Conservation (phyloP, 140 eudicot genomes). For the Flaveria floridana region DNA sequence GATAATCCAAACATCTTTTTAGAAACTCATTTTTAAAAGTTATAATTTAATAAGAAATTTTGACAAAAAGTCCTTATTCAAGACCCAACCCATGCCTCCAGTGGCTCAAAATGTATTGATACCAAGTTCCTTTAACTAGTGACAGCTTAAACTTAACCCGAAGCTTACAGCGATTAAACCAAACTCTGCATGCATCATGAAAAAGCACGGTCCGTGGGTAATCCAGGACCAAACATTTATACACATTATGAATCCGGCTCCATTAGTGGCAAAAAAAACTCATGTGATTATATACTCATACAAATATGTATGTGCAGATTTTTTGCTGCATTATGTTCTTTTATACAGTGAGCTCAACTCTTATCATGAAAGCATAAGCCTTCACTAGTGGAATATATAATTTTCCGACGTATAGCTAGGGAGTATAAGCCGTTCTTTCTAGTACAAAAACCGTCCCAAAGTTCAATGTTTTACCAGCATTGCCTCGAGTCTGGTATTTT, state of each 20-base stretch:
- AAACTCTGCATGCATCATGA: too few relatives aligned
- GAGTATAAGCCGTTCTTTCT: conserved; percentile 14
- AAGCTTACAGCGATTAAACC: too few relatives aligned
- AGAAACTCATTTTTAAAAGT: too few relatives aligned
- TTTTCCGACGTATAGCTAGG: not conserved
- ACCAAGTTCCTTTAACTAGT: not conserved
- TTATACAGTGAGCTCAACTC: conserved; percentile 31
- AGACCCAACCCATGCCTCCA: not conserved
- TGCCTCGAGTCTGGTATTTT: conserved; percentile 60
- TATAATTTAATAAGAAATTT: too few relatives aligned
- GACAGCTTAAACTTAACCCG: too few relatives aligned
- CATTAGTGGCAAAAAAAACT: conserved; percentile 14
- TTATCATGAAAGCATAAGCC: conserved; percentile 12
- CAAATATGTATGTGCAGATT: conserved; percentile 23
- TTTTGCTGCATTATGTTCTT: conserved; percentile 29
- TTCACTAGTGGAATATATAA: conserved; percentile 24
- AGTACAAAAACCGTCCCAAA: conserved; percentile 32
- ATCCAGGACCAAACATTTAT: conserved; percentile 3
- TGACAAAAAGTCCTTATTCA: not conserved
- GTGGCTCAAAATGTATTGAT: not conserved
- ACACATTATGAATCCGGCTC: conserved; percentile 3
- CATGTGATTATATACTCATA: conserved; percentile 18
- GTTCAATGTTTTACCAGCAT: conserved; percentile 62
- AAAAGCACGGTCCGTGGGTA: not conserved
- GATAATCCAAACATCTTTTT: too few relatives aligned